Base-by-base conservation (phyloP, 2,329 filamentous ascomycete genomes). In the Scleromitrula shiraiana region DNA sequence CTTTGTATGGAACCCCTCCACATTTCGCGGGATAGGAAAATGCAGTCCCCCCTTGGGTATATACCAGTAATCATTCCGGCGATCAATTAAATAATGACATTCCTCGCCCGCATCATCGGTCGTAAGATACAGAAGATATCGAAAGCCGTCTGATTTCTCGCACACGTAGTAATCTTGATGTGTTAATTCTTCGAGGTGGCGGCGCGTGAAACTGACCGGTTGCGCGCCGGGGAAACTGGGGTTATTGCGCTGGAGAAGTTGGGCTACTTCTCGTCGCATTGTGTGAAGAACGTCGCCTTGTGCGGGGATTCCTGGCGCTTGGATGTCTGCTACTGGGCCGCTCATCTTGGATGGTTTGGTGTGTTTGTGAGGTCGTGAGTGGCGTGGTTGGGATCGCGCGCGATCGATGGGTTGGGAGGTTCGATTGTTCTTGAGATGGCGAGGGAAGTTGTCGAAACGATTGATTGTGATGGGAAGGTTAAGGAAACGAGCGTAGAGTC, bases 71-170 rank as follows among this genome's bases (percentile, higher is more conserved):
- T 97, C 89, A 70, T 98, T 97, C 70, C 90, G 95, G 63, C 93
- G 88, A 69, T 98, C 91, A 68, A 98, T 95, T 49, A 98, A 76
- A 70, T 95, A 96, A 63, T 93, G 86, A 20, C 83, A 77, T 64
- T 94, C 88, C 41, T 64, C 56, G 46, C 70, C 71, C 35, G 81
- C 75, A 20, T 72, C 70, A 62, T 84, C 83, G 7, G 72, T 66
- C 42, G 87, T 88, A 56, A 93, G 81, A 72, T 94, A 97, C 55
- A 98, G 78, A n/a, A 98, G 78, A 66, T 94, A 96, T 54, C 93
- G 82, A 54, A 97, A 88, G 46, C 93, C 93, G 64, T 98, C 93
- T 1, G 91, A 95, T 71, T 98, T 98, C 69, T 98, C 93, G 73
- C 91, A 96, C 55, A 98, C 85, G 65, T 90, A 98, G 71, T 97